Percentiles rank a stretch among this genome's conserved stretches.
Conservation (phyloP, 176 grass and related monocot genomes). For the Metroxylon sagu region DNA sequence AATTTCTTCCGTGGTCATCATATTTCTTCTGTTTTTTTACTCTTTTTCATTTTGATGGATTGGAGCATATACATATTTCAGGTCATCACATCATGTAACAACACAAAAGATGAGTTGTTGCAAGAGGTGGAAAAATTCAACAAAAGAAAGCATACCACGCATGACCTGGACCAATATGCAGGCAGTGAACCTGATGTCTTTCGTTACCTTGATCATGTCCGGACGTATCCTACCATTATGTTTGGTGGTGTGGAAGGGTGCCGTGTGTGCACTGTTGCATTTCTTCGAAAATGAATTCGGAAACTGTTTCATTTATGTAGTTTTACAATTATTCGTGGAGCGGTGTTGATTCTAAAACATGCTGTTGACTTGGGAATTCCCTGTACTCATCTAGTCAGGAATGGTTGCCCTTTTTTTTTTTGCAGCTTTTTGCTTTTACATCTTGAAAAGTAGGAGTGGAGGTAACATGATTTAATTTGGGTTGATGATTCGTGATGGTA, state of each 20-base stretch:
- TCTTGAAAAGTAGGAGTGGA: no score
- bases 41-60: not conserved
- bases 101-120: conserved; percentile 78
- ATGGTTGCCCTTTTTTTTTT: no score
- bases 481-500: no score
- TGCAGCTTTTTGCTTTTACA: no score
- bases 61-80: conserved; percentile 15
- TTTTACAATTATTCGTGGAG: no score
- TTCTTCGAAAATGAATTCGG: conserved; percentile 24
- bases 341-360: no score
- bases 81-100: conserved; percentile 87
- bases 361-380: no score
- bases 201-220: conserved; percentile 73
- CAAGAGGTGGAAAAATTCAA: conserved; percentile 74
- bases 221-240: conserved; percentile 67
- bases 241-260: conserved; percentile 80
- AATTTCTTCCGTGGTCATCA: not conserved
- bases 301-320: no score
- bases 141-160: conserved; percentile 23
- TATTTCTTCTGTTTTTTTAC: not conserved
- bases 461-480: no score
- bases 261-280: conserved; percentile 83
- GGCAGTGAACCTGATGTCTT: conserved; percentile 27
- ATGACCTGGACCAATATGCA: conserved; percentile 22
- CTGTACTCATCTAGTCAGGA: no score